Conservation (phyloP, 1,284 basidiomycete genomes). For the Entoloma clypeatum region DNA sequence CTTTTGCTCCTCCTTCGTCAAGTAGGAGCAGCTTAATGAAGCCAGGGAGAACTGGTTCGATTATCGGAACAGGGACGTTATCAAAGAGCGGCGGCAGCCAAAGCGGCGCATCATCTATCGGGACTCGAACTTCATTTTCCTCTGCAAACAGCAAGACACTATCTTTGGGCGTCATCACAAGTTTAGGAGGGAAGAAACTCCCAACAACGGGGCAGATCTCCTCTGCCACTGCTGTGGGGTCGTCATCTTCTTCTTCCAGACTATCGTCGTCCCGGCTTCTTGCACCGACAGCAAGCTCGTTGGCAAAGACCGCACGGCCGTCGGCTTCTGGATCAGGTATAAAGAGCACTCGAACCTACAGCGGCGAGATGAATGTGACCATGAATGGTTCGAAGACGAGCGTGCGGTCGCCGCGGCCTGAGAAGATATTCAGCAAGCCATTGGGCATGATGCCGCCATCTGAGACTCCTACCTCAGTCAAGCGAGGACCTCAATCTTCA, state of each 20-base stretch:
- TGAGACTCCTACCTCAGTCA: conserved; percentile 34
- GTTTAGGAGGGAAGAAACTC: conserved; percentile 20
- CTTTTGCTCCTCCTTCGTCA: conserved; percentile 20
- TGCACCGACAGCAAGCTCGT: conserved; percentile 73
- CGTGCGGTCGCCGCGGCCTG: conserved; percentile 26
- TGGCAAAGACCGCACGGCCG: conserved; percentile 50
- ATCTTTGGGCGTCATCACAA: conserved; percentile 12
- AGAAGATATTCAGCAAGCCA: conserved; percentile 54
- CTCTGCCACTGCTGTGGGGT: conserved; percentile 12
- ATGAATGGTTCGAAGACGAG: conserved; percentile 37
- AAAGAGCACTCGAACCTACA: conserved; percentile 9
- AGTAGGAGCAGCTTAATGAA: conserved; percentile 11
- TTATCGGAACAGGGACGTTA: conserved; percentile 16
- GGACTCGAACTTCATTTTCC: conserved; percentile 25
- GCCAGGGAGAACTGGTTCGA: conserved; percentile 12
- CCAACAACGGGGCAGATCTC: conserved; percentile 16
- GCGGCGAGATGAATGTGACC: conserved; percentile 34
- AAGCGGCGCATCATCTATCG: conserved; percentile 38
- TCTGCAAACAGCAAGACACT: conserved; percentile 11
- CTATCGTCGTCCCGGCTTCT: conserved; percentile 49
- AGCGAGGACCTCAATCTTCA: conserved; percentile 6
- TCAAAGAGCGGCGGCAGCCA: conserved; percentile 12
- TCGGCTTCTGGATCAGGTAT: conserved; percentile 17
- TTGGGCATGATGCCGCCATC: conserved; percentile 38
- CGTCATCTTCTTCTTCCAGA: conserved; percentile 25